Evolutionary conservation across 306 rosid species (phyloP), one percentile per base, ranked within the genome.

Genomic region (Psophocarpus tetragonolobus): DNA sequence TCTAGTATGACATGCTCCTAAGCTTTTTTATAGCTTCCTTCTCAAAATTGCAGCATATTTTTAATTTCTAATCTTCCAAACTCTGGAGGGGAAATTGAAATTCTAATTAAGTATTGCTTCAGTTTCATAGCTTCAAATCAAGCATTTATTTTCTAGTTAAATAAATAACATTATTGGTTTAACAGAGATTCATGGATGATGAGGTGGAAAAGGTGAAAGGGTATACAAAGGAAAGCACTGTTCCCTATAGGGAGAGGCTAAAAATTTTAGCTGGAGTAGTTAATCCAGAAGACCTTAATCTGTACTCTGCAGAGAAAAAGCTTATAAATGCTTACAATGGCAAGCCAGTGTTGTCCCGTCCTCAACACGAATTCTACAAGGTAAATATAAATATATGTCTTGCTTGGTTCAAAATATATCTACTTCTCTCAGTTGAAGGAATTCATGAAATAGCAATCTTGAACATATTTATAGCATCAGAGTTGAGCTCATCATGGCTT

Each of bases 321-420:
- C 93, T 94, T n/a, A 72, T 94, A 14, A 30, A 71, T 68, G 89
- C 92, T 72, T 92, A 94, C 64, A 94, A 94, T 76, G 93, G 91
- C 81, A 92, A 94, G 86, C 97, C 97, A 15, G 97, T 94, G 76
- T 92, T 94, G 21, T 94, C 98, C 0, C 93, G 98, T 20, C 98
- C 98, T 76, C 98, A 94, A 68, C 98, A 94, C 68, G 81, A 70
- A 13, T 94, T 94, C 88, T 88, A 77, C 80, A 76, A 48, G 97
- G 98, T 93, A 81, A 23, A 48, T 15, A 48, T 10, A 65, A 47
- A 17, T 69, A 66, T 18, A 47, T 62, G 8, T 21, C 64, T 51
- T 50, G 13, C 47, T 63, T 36, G 13, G 11, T 23, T 42, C 58
- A 47, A 64, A 32, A 45, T 36, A 30, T 36, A 18, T 44, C 12